A percentile compares a stretch with the other conserved stretches of the same genome.
phyloP scores from a whole-genome alignment of 352 stramenopile species.

The Globisporangium uncinulatum region DNA sequence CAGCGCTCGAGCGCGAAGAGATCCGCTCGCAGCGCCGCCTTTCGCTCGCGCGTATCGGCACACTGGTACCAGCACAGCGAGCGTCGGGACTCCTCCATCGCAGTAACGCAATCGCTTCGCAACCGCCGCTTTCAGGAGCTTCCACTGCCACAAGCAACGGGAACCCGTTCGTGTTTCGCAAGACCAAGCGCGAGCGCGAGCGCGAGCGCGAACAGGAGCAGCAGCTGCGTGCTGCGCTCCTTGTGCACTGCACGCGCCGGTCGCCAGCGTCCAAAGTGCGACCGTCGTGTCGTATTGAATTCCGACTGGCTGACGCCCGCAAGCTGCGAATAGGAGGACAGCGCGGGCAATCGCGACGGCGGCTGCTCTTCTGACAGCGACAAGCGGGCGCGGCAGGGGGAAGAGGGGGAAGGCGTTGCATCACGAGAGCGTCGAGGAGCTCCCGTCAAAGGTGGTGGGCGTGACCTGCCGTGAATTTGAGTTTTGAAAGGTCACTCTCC shows the following conservation, averaged over 20 bases:
- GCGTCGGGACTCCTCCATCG: slow-evolving; percentile 3
- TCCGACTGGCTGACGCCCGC: neutral
- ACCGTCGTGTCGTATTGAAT: slow-evolving; percentile 6
- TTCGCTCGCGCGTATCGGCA: slow-evolving; percentile 9
- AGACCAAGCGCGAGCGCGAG: slow-evolving; percentile 52
- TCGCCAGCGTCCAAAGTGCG: slow-evolving; percentile 2
- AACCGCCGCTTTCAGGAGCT: slow-evolving; percentile 7
- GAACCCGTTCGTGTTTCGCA: slow-evolving; percentile 42
- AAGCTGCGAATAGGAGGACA: slow-evolving; percentile 11
- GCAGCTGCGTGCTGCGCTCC: slow-evolving; percentile 6
- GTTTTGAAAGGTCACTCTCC: neutral
- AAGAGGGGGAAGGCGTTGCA: too few relatives aligned
- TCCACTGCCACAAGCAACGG: slow-evolving; percentile 3
- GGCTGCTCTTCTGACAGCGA: slow-evolving; percentile 26
- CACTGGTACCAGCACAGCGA: slow-evolving; percentile 10
- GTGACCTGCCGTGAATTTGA: neutral
- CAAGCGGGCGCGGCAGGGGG: neutral
- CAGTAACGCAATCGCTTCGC: neutral
- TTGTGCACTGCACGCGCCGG: slow-evolving; percentile 2
- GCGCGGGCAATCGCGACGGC: slow-evolving; percentile 23
- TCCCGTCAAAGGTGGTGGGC: too few relatives aligned
- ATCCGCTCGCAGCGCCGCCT: slow-evolving; percentile 16
- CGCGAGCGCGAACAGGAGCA: slow-evolving; percentile 13
- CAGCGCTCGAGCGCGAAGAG: slow-evolving; percentile 33
- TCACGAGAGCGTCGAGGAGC: too few relatives aligned